Evolutionary conservation across 1,284 basidiomycete genomes (phyloP).

Genomic region (Phenoliferia sp.): DNA sequence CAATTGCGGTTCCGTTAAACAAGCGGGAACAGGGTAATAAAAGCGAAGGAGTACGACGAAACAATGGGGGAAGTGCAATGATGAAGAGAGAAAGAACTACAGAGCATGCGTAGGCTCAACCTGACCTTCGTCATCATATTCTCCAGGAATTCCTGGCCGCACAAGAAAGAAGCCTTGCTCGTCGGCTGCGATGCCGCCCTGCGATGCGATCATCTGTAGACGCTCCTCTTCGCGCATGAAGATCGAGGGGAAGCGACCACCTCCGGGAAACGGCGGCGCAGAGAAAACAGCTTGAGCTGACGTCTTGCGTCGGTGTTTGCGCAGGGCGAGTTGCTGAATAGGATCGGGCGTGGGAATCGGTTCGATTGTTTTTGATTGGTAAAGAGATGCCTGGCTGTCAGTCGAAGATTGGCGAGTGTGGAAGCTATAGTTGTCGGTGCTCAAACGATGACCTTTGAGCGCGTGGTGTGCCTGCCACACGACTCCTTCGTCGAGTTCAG

Average conservation of each 20-base stretch:
- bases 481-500: constrained; percentile 3
- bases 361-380: neutral
- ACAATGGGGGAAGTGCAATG: too few species aligned
- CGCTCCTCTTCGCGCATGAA: constrained; percentile 21
- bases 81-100: too few species aligned
- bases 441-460: neutral
- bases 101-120: too few species aligned
- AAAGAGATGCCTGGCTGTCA: neutral
- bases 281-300: neutral
- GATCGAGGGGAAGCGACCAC: constrained; percentile 3
- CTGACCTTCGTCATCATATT: too few species aligned
- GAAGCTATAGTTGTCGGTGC: neutral
- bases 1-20: too few species aligned
- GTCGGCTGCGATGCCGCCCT: constrained; percentile 26
- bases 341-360: neutral
- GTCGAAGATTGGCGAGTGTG: neutral
- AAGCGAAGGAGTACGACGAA: too few species aligned
- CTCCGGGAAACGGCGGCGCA: neutral
- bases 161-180: constrained; percentile 22
- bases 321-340: neutral
- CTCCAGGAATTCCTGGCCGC: too few species aligned
- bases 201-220: constrained; percentile 15
- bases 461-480: neutral
- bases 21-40: too few species aligned
- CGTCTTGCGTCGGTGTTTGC: neutral